Evolutionary conservation across 768 basidiomycete species (phyloP).

Genomic region (Astraeus odoratus): DNA sequence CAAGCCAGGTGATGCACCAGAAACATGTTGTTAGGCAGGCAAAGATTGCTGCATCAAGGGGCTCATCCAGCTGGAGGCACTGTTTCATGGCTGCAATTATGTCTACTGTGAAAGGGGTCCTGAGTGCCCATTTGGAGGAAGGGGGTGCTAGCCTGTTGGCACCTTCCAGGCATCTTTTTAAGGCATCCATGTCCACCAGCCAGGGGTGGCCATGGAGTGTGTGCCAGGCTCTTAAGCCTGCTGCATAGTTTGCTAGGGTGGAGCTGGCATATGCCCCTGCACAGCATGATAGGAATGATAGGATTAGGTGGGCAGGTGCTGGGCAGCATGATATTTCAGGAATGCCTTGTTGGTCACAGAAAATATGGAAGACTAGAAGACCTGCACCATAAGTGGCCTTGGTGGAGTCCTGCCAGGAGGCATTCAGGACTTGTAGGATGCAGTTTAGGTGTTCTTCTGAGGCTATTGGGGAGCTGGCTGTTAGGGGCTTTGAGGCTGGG

Average conservation of each 20-base stretch:
- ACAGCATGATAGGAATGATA: slow-evolving; percentile 22
- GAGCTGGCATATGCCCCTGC: slow-evolving; percentile 28
- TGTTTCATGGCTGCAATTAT: not conserved
- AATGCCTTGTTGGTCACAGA: slow-evolving; percentile 19
- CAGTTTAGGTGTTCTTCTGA: not conserved
- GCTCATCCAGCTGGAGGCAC: slow-evolving; percentile 19
- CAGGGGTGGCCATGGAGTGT: slow-evolving; percentile 32
- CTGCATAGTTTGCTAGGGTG: slow-evolving; percentile 32
- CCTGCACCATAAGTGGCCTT: slow-evolving; percentile 12
- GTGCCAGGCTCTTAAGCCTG: slow-evolving; percentile 41
- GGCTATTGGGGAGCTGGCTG: too few relatives aligned
- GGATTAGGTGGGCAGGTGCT: slow-evolving; percentile 15
- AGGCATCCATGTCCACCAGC: slow-evolving; percentile 12
- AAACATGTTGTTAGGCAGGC: slow-evolving; percentile 18
- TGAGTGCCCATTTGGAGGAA: not conserved
- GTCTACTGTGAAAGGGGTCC: not conserved
- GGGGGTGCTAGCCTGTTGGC: not conserved
- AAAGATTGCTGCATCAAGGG: slow-evolving; percentile 31
- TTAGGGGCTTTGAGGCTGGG: not conserved
- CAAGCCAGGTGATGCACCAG: too few relatives aligned
- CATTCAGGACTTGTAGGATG: not conserved
- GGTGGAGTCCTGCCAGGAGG: slow-evolving; percentile 7
- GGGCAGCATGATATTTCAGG: slow-evolving; percentile 30
- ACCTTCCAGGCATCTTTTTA: slow-evolving; percentile 11
- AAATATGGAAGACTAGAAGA: slow-evolving; percentile 10